Evolutionary conservation across 805 yeast species (phyloP), one percentile per base, ranked within the genome.

Genomic region (Ascoidea tarda): DNA sequence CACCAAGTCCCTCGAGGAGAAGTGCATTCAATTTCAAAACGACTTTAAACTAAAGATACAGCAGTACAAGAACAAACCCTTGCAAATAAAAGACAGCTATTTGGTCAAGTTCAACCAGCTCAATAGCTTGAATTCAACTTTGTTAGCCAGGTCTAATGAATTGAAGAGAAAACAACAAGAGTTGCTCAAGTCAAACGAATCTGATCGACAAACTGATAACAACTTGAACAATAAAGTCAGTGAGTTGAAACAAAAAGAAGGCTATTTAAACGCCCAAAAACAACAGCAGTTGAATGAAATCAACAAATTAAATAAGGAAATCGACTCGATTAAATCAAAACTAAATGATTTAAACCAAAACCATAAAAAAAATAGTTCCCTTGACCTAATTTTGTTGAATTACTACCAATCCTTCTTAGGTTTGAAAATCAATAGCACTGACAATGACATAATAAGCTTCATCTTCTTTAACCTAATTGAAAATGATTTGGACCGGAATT

Each of bases 331-430:
- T 33, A 52, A 51, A 16, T 12, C 28, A 16, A 47, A 47, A 21
- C 42, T 54, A 5, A 46, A 50, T n/a, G 51, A 47, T 14, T 38
- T 46, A 8, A 54, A 56, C 32, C 52, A 50, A 46, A 32, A 47
- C 31, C 46, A 54, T 14, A 33, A 45, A 32, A 38, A 45, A 21
- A 56, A 56, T 33, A 16, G 52, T 5, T 50, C 50, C 14, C 16
- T 49, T 46, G 58, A 56, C 49, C 50, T 56, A 38, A 46, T 44
- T 45, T 14, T 48, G 14, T 53, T 54, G 28, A 53, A 52, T 46
- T 46, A 52, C 6, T 56, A 54, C 33, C 57, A 56, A 47, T 32
- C 48, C 6, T 54, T 56, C 31, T 46, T 56, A 14, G 58, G 58
- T 5, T 49, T 56, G 48, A 56, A 50, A 38, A 54, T 56, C 38